Percentiles rank a stretch among this genome's conserved stretches.
Conservation (phyloP, 257 asterid species). For the Fraxinus pennsylvanica region DNA sequence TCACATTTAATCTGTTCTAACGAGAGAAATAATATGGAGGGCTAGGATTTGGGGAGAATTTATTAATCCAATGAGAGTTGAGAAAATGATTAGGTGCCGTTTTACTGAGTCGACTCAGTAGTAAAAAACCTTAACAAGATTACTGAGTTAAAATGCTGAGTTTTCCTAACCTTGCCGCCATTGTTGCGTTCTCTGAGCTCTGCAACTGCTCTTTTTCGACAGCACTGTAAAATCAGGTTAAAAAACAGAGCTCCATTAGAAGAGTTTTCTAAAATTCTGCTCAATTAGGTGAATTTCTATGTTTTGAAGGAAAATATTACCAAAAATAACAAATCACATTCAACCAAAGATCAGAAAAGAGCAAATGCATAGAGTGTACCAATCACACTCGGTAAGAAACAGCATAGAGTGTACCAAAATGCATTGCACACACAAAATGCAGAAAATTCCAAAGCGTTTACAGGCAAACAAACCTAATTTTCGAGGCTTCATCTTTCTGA, state of each 20-base stretch:
- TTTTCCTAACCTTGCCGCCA: slow-evolving; percentile 54
- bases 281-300: neutral
- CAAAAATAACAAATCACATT: slow-evolving; percentile 5
- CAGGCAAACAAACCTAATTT: slow-evolving; percentile 35
- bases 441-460: neutral
- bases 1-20: slow-evolving; percentile 8
- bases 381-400: neutral
- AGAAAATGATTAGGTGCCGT: neutral
- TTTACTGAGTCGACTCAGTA: slow-evolving; percentile 36
- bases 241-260: neutral
- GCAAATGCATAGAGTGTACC: neutral
- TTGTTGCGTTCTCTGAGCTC: slow-evolving; percentile 56
- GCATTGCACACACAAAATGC: slow-evolving; percentile 12
- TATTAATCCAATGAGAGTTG: slow-evolving; percentile 6
- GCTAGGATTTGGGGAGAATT: slow-evolving; percentile 27
- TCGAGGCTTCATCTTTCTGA: slow-evolving; percentile 30
- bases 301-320: neutral
- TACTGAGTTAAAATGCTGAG: neutral
- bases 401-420: neutral
- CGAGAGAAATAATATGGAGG: slow-evolving; percentile 29
- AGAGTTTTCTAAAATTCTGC: slow-evolving; percentile 7
- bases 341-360: neutral
- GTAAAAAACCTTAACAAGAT: neutral
- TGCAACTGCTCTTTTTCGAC: slow-evolving; percentile 45
- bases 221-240: slow-evolving; percentile 33